These are phyloP conservation scores for Cyberlindnera lachancei DNA, from an alignment of 805 yeast species.

Conservation along the genomic window DNA sequence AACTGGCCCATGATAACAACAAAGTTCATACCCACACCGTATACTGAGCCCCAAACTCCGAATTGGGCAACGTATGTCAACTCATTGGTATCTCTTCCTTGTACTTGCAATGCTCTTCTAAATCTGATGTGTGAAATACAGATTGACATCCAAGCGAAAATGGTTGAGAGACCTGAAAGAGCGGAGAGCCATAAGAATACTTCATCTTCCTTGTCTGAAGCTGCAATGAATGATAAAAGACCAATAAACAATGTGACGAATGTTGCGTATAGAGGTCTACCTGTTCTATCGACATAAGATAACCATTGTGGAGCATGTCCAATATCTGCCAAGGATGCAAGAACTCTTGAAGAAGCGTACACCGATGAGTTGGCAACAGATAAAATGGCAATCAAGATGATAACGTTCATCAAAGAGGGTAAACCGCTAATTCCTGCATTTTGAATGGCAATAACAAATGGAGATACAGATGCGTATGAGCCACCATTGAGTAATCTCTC, in stretches of 20 bases:
- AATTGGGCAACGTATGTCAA: conserved; percentile 57
- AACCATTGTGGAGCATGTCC: conserved; percentile 54
- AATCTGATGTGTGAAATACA: conserved; percentile 54
- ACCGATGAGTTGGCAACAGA: conserved; percentile 73
- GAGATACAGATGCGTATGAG: conserved; percentile 62
- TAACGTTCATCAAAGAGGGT: conserved; percentile 61
- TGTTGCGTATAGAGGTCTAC: conserved; percentile 60
- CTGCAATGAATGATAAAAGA: conserved; percentile 49
- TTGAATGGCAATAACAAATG: conserved; percentile 66
- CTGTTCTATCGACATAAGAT: conserved; percentile 56
- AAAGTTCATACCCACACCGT: conserved; percentile 50
- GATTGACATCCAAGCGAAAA: conserved; percentile 59
- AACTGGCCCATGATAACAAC: conserved; percentile 68
- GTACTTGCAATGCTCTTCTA: conserved; percentile 54
- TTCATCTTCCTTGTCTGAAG: conserved; percentile 41
- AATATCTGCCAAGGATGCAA: conserved; percentile 55
- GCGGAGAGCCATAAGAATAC: conserved; percentile 63
- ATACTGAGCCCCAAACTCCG: conserved; percentile 61
- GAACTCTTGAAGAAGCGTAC: conserved; percentile 60
- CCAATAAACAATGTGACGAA: conserved; percentile 46
- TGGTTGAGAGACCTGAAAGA: conserved; percentile 52
- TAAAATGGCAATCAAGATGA: conserved; percentile 56
- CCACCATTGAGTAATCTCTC: conserved; percentile 36
- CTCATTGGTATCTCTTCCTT: conserved; percentile 59
- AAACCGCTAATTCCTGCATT: conserved; percentile 58